Evolutionary conservation across 2,329 filamentous ascomycete genomes (phyloP).

Genomic region (Bisporella sp.): DNA sequence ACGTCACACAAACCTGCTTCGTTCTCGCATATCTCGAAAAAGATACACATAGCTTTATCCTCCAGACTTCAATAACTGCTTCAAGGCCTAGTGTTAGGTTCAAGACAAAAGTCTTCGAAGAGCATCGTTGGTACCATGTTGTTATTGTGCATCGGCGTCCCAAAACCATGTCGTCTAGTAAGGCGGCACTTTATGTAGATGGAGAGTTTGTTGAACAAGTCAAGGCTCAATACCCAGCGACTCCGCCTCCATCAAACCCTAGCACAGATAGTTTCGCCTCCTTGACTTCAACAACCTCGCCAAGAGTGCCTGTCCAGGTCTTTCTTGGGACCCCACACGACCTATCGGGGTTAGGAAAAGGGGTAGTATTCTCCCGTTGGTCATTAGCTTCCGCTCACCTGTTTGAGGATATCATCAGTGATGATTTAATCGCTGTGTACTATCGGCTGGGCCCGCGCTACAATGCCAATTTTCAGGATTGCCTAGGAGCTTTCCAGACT

Average conservation of each 20-base stretch:
- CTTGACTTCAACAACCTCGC: conserved; percentile 51
- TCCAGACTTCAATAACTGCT: conserved; percentile 90
- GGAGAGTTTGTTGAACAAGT: conserved; percentile 91
- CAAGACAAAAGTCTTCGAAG: conserved; percentile 71
- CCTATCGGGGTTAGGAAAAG: conserved; percentile 68
- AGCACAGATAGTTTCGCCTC: conserved; percentile 65
- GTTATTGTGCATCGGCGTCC: conserved; percentile 77
- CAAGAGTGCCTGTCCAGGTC: conserved; percentile 70
- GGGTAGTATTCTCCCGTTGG: conserved; percentile 72
- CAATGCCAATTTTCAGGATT: conserved; percentile 94
- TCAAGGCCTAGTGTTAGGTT: conserved; percentile 86
- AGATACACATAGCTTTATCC: conserved; percentile 87
- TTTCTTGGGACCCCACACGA: conserved; percentile 91
- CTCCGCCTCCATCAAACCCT: conserved; percentile 56
- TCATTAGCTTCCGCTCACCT: conserved; percentile 86
- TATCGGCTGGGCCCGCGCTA: conserved; percentile 86
- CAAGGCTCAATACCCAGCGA: conserved; percentile 79
- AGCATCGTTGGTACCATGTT: conserved; percentile 86
- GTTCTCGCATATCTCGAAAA: conserved; percentile 89
- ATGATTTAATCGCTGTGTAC: conserved; percentile 87
- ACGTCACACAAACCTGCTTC: conserved; percentile 87
- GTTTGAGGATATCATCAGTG: conserved; percentile 79
- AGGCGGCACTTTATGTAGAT: conserved; percentile 83
- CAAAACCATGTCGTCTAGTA: conserved; percentile 67
- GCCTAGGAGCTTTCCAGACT: conserved; percentile 90